Conservation (phyloP, 495 filamentous ascomycete genomes). For the Aspergillus egyptiacus region DNA sequence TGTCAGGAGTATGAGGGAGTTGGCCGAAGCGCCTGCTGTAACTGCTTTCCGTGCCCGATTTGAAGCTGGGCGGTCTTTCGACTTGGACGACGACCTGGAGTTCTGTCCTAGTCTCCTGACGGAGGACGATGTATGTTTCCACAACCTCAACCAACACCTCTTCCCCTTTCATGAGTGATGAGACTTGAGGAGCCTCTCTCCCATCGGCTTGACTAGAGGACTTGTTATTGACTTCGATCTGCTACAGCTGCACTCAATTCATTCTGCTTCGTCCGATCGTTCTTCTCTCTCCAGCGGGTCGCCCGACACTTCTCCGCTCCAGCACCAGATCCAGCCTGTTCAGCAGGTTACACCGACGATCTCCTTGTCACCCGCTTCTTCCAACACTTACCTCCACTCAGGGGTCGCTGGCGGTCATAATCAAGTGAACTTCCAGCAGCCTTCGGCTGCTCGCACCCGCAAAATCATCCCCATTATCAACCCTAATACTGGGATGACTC, state of each 20-base stretch:
- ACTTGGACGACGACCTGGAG: constrained; percentile 93
- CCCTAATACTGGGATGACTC: constrained; percentile 79
- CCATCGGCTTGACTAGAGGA: not conserved
- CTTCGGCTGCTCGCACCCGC: constrained; percentile 75
- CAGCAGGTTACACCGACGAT: constrained; percentile 73
- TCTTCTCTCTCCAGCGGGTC: constrained; percentile 93
- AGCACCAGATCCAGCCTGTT: constrained; percentile 68
- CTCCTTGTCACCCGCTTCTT: constrained; percentile 66
- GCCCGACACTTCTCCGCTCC: constrained; percentile 82
- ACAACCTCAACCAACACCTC: constrained; percentile 2
- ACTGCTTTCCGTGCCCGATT: constrained; percentile 75
- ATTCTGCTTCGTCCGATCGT: constrained; percentile 83
- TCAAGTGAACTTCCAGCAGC: constrained; percentile 78
- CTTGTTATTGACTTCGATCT: constrained; percentile 16
- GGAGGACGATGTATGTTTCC: constrained; percentile 84
- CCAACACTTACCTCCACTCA: constrained; percentile 61
- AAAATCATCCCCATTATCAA: constrained; percentile 99
- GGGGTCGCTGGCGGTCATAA: constrained; percentile 45
- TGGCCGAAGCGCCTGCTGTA: constrained; percentile 69
- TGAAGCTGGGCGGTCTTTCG: constrained; percentile 90
- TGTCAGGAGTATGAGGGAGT: constrained; percentile 80
- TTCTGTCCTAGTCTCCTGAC: constrained; percentile 93
- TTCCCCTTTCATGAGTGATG: too few species aligned
- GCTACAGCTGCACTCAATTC: constrained; percentile 74
- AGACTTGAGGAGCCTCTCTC: constrained; percentile 1